Percentiles rank a stretch among this genome's conserved stretches.
These are phyloP conservation scores for Phytophthora meadii DNA, from an alignment of 352 stramenopile species.

Conservation along the genomic window DNA sequence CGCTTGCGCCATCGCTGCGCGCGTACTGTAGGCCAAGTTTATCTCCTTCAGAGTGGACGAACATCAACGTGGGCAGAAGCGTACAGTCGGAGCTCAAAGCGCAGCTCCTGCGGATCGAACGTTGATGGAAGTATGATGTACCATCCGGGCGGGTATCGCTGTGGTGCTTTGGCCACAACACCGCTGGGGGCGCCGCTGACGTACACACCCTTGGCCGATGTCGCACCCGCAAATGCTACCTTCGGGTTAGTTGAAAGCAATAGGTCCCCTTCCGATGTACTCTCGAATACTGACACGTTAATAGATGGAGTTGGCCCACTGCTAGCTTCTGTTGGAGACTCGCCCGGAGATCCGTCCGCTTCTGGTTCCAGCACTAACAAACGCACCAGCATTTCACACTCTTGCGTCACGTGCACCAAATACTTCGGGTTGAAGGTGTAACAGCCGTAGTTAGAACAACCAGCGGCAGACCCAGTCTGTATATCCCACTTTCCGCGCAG, in stretches of 20 bases:
- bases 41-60: conserved; percentile 30
- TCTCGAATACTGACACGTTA: conserved; percentile 80
- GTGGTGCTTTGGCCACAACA: conserved; percentile 47
- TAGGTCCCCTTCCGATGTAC: conserved; percentile 59
- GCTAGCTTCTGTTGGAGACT: conserved; percentile 18
- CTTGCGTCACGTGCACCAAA: conserved; percentile 60
- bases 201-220: conserved; percentile 68
- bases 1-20: too few species aligned
- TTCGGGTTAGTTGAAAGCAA: conserved; percentile 70
- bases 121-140: conserved; percentile 84
- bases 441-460: conserved; percentile 81
- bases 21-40: background rate
- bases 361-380: conserved; percentile 45
- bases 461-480: conserved; percentile 61
- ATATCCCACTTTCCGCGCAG: conserved; percentile 61
- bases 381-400: conserved; percentile 64
- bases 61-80: conserved; percentile 52
- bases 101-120: conserved; percentile 65
- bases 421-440: conserved; percentile 88
- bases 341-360: conserved; percentile 7
- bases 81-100: conserved; percentile 69
- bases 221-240: conserved; percentile 54
- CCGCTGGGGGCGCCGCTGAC: conserved; percentile 58
- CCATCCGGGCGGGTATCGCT: conserved; percentile 55
- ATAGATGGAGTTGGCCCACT: conserved; percentile 43